phyloP scores from a whole-genome alignment of 2,329 filamentous ascomycete species.

The Rutstroemia sp. region DNA sequence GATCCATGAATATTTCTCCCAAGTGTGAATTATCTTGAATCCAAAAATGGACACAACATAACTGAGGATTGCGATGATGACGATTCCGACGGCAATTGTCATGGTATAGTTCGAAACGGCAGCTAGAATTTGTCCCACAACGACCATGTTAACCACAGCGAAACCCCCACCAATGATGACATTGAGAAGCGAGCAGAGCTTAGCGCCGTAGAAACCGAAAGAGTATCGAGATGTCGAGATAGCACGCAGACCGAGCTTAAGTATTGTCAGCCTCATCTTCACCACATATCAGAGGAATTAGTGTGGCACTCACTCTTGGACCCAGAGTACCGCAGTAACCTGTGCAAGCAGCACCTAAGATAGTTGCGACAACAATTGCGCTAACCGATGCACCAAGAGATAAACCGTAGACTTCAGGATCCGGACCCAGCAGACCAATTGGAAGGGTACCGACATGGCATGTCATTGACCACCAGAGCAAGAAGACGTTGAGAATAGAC shows the following conservation, averaged over 20 bases:
- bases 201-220: constrained; percentile 44
- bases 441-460: constrained; percentile 34
- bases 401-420: constrained; percentile 38
- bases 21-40: constrained; percentile 37
- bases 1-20: constrained; percentile 43
- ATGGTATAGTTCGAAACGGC: constrained; percentile 33
- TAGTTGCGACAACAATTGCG: constrained; percentile 34
- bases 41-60: constrained; percentile 28
- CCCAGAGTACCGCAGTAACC: constrained; percentile 36
- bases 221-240: constrained; percentile 38
- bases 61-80: constrained; percentile 24
- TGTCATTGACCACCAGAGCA: constrained; percentile 38
- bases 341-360: constrained; percentile 35
- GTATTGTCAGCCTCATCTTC: neutral
- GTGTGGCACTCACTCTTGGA: constrained; percentile 28
- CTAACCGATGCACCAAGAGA: constrained; percentile 36
- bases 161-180: constrained; percentile 37
- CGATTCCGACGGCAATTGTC: constrained; percentile 32
- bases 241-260: constrained; percentile 33
- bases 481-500: constrained; percentile 35
- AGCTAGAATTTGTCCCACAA: constrained; percentile 33
- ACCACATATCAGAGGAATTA: neutral
- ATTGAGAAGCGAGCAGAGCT: constrained; percentile 39
- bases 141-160: constrained; percentile 38
- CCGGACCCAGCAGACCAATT: constrained; percentile 36